These are phyloP conservation scores for Tricholoma hemisulphureum DNA, from an alignment of 768 basidiomycete genomes.

Conservation along the genomic window DNA sequence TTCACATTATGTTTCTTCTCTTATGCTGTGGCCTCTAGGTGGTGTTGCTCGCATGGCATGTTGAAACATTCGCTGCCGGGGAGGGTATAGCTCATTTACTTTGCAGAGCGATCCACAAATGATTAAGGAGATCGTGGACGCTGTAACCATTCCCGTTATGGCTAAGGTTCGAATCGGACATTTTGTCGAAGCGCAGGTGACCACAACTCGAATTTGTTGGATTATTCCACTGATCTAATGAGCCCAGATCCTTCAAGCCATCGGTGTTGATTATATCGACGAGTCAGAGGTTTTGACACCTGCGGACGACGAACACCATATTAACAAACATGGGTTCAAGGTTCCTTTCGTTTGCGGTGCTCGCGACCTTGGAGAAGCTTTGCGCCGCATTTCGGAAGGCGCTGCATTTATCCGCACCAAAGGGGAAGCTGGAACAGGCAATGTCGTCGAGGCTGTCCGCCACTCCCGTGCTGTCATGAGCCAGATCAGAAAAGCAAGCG, in stretches of 20 bases:
- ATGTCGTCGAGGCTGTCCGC: slow-evolving; percentile 91
- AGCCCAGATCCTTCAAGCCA: slow-evolving; percentile 80
- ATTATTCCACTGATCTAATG: slow-evolving; percentile 6
- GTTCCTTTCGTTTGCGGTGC: slow-evolving; percentile 96
- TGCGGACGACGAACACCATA: slow-evolving; percentile 94
- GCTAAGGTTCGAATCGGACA: slow-evolving; percentile 96
- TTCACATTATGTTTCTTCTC: neutral
- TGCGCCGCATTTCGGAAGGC: slow-evolving; percentile 94
- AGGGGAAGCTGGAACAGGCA: slow-evolving; percentile 87
- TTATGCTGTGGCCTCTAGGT: slow-evolving; percentile 32
- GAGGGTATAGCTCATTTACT: slow-evolving; percentile 15
- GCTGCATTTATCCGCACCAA: slow-evolving; percentile 99
- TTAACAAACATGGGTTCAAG: slow-evolving; percentile 96
- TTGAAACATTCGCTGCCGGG: neutral
- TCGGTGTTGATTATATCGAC: slow-evolving; percentile 96
- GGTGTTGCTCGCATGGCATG: slow-evolving; percentile 96
- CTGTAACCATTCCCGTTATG: slow-evolving; percentile 98
- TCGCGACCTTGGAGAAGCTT: slow-evolving; percentile 91
- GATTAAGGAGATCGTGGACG: slow-evolving; percentile 94
- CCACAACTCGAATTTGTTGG: neutral
- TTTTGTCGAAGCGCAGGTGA: slow-evolving; percentile 92
- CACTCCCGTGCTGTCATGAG: slow-evolving; percentile 82
- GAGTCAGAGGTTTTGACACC: slow-evolving; percentile 94
- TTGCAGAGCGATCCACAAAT: slow-evolving; percentile 85
- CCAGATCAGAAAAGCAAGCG: slow-evolving; percentile 81